Base-by-base conservation (phyloP, 306 rosid genomes). In the Gynostemma pentaphyllum region DNA sequence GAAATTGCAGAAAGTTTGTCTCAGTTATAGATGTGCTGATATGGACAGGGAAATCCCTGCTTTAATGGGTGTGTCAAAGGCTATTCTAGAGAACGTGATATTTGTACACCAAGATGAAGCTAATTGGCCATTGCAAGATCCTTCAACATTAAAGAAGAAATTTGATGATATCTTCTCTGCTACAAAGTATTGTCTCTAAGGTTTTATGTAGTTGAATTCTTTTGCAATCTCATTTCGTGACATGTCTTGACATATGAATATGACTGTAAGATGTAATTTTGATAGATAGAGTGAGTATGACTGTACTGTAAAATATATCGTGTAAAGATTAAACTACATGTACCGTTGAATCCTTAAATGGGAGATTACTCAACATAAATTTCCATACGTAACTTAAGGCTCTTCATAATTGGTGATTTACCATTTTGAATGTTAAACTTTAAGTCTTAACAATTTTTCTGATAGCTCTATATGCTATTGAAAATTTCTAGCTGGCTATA, bases 91-190 rank as follows among this genome's bases (percentile, higher is more conserved):
- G 73, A 92, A 88, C 64, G 98, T 92, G 30, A 82, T 92, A 61
- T 92, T 92, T 56, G 96, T 81, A 60, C 98, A 92, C 76, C 98
- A 92, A 72, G 98, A 92, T 70, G 98, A 92, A 81, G 98, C 98
- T 18, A 92, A 92, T 68, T 92, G 98, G 98, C 98, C 96, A n/a
- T 70, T 92, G 56, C 98, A 92, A 73, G 98, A 92, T 76, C 82
- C 96, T 77, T 92, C 98, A 56, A 88, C 98, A 0, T 67, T 92
- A 30, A 92, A 92, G 79, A 92, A 92, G 67, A 92, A 92, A 74
- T 92, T 92, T 47, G 96, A 92, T 21, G 98, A 92, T 61, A 92
- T 88, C 76, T 92, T 92, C 71, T 92, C 98, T 9, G 96, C 98
- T 3, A 92, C 98, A 19, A 81, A 92, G 96, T 88, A 87, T 34